Conservation (phyloP, 306 rosid genomes). For the Dalbergia cultrata region DNA sequence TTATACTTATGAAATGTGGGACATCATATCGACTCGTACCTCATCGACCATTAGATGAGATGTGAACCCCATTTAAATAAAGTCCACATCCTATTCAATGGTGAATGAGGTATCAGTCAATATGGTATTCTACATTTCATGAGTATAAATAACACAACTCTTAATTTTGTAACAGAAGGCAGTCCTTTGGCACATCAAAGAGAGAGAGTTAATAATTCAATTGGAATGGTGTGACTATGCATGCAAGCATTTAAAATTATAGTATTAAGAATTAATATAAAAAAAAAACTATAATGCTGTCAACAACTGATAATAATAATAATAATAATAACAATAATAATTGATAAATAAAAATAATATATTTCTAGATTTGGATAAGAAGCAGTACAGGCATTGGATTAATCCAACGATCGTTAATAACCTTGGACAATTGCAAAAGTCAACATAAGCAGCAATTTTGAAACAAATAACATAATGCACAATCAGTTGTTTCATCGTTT, state of each 20-base stretch:
- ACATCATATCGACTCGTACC: too few species aligned
- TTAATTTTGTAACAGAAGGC: background rate
- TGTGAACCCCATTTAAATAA: too few species aligned
- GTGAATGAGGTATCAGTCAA: too few species aligned
- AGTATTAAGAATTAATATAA: background rate
- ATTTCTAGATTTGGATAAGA: background rate
- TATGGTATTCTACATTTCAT: too few species aligned
- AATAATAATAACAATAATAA: background rate
- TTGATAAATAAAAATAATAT: background rate
- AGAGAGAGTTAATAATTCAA: background rate
- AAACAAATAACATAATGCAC: background rate
- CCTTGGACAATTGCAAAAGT: background rate
- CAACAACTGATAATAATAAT: background rate
- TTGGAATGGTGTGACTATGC: background rate
- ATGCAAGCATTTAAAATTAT: background rate
- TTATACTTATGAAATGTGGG: too few species aligned
- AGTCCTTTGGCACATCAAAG: too few species aligned
- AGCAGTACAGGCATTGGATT: background rate
- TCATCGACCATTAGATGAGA: too few species aligned
- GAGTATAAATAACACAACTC: too few species aligned
- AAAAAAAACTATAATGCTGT: background rate
- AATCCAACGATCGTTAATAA: background rate
- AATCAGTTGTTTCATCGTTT: background rate
- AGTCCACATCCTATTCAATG: too few species aligned
- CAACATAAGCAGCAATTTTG: background rate